Evolutionary conservation across 345 rosid genomes (phyloP), one percentile per base, ranked within the genome.

Genomic region (Pseudoturritis turrita): DNA sequence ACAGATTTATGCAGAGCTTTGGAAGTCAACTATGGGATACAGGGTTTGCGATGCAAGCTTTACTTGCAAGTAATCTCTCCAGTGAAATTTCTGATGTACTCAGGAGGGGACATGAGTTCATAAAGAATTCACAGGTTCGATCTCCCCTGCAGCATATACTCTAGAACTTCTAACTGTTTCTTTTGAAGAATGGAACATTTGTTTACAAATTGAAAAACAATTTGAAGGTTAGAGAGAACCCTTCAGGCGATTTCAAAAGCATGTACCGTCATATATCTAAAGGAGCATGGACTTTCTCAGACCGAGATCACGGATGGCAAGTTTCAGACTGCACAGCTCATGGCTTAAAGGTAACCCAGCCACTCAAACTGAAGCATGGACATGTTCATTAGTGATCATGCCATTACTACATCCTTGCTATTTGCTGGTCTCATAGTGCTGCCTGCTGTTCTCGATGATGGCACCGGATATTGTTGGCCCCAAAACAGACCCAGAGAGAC

Each of bases 251-350:
- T 70, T 84, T 78, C 45, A 82, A 63, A 72, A 68, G 72, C 68
- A 85, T 84, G 93, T 76, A 76, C 46, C 83, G 93, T n/a, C 88
- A 88, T 49, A 88, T 84, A 13, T 84, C 87, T 0, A 86, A 86
- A 76, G 93, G 93, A 35, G 74, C 90, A 6, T 88, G 93, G 93
- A 83, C 93, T 21, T 88, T 88, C 66, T 86, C 90, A 4, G 84
- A 80, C 59, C 86, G 74, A 63, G 93, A 86, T 66, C 90, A 88
- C 10, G 90, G 93, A 25, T 88, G 90, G 90, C 90, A 84, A 77
- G 90, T 86, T 55, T 86, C 93, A 28, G 93, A 88, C 72, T 88
- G 94, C 72, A 88, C 90, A 10, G 89, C 85, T 17, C 89, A 88
- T 74, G 89, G 85, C 12, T 47, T 86, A 35, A 88, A 81, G 81